Evolutionary conservation across 169 alveolate genomes (phyloP).

Genomic region (Babesia sp.): DNA sequence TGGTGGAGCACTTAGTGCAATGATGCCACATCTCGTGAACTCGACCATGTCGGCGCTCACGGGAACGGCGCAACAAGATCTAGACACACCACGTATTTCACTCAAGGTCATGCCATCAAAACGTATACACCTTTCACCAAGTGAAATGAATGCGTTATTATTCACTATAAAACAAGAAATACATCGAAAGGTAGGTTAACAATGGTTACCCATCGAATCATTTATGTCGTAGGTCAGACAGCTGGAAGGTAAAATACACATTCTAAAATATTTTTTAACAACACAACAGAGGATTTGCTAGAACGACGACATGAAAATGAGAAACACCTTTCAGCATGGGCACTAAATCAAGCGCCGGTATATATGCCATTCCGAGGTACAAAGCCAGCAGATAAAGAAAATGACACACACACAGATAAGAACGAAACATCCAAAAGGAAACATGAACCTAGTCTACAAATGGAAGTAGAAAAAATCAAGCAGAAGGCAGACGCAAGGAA

Average conservation of each 20-base stretch:
- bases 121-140: constrained; percentile 60
- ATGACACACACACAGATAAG: constrained; percentile 19
- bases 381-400: not conserved
- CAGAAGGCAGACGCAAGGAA: constrained; percentile 24
- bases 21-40: constrained; percentile 35
- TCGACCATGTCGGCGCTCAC: constrained; percentile 20
- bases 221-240: constrained; percentile 50
- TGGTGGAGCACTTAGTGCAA: constrained; percentile 2
- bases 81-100: constrained; percentile 61
- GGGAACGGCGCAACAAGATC: constrained; percentile 25
- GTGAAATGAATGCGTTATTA: constrained; percentile 63
- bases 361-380: constrained; percentile 69
- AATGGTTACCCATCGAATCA: not conserved
- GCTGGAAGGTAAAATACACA: constrained; percentile 56
- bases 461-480: constrained; percentile 35
- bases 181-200: constrained; percentile 51
- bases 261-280: not conserved
- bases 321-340: constrained; percentile 68
- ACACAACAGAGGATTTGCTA: constrained; percentile 56
- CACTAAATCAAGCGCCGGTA: constrained; percentile 67
- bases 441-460: constrained; percentile 30
- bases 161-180: constrained; percentile 63
- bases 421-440: constrained; percentile 8
- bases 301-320: constrained; percentile 62
- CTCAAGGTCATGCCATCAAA: constrained; percentile 66